Evolutionary conservation across 768 basidiomycete species (phyloP), one percentile per base, ranked within the genome.

Genomic region (Boletus sp.): DNA sequence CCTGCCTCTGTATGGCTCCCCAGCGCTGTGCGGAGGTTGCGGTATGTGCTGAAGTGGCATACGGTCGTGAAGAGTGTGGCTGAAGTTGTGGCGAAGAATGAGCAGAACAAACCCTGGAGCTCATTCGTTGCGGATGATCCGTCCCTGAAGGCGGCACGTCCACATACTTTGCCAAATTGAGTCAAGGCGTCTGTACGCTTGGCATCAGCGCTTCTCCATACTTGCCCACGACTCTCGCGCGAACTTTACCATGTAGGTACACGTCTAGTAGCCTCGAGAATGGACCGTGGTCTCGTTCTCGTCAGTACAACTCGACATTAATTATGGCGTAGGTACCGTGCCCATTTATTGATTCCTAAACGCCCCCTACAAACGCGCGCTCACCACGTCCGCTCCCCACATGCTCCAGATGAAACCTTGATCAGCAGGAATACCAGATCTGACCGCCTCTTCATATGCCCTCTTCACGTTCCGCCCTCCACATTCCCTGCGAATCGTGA

Each of bases 351-450:
- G 7, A 29, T 37, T 45, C 29, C 24, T 14, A 36, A 42, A 17
- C 18, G 1, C 32, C 28, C 18, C 5, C 52, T 59, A 65, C 56
- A 67, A 51, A 49, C 58, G 63, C 24, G 57, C 52, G 14, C 48
- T 48, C 50, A 35, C 57, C 15, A 1, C n/a, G 1, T 63, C 63
- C 24, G 68, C 65, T 45, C 80, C 80, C 86, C 87, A 89, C 65
- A 89, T 62, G 62, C 84, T 86, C 84, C 87, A 87, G 47, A 88
- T 74, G 42, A 79, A 73, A 2, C 85, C 87, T 47, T 73, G 76
- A 35, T 81, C 77, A 8, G 86, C 81, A n/a, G 75, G 77, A 40
- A 86, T 62, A 0, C 83, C 83, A 8, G 68, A 67, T 52, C 68
- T 72, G 17, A 75, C 73, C 39, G 84, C 72, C 32, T 70, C 67